A percentile compares a stretch with the other conserved stretches of the same genome.
phyloP scores from a whole-genome alignment of 2,329 filamentous ascomycete species.

The Diaporthe vexans region DNA sequence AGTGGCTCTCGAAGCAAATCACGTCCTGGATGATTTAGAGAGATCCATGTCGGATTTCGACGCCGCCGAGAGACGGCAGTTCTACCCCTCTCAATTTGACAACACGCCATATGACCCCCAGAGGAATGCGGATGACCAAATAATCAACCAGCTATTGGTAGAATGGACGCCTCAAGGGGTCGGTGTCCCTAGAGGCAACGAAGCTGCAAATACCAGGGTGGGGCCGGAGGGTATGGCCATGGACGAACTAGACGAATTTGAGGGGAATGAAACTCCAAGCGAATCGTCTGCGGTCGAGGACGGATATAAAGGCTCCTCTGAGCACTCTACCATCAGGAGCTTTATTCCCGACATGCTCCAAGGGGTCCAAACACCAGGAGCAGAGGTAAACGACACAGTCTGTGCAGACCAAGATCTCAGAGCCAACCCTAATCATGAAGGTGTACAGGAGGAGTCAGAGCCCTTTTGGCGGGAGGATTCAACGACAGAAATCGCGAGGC shows the following conservation, averaged over 20 bases:
- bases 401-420: background rate
- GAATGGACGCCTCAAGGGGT: background rate
- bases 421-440: background rate
- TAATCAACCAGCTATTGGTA: background rate
- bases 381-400: background rate
- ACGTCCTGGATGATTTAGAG: background rate
- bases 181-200: background rate
- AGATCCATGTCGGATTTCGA: background rate
- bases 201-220: too few species aligned
- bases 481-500: background rate
- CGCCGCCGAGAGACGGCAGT: background rate
- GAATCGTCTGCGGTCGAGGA: background rate
- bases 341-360: background rate
- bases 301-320: background rate
- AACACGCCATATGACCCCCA: background rate
- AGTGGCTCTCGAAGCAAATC: background rate
- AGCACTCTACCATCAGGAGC: background rate
- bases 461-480: background rate
- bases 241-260: background rate
- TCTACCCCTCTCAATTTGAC: background rate
- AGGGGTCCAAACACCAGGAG: accelerated
- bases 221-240: background rate
- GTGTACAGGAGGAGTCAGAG: background rate
- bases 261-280: background rate
- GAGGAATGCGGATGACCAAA: background rate